Conservation (phyloP, 495 filamentous ascomycete genomes). For the Tuber microsphaerosporum region DNA sequence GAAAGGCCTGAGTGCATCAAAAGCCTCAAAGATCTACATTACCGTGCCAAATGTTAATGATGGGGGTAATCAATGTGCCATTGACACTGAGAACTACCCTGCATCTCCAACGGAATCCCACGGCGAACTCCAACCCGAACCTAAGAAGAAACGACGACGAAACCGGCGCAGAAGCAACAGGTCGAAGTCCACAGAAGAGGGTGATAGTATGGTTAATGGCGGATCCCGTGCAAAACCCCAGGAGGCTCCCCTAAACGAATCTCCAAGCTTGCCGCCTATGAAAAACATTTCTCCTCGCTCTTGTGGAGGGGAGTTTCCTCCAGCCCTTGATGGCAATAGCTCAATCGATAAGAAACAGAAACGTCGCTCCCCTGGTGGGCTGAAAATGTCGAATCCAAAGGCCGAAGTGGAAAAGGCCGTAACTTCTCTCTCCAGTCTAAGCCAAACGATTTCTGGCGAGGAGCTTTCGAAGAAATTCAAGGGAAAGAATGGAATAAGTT, state of each 20-base stretch:
- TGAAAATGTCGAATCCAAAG: neutral
- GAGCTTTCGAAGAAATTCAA: conserved; percentile 14
- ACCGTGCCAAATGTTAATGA: neutral
- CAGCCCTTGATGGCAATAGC: conserved; percentile 11
- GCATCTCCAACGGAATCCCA: conserved; percentile 16
- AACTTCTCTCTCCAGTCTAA: neutral
- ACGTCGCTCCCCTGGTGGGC: conserved; percentile 16
- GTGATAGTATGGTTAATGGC: conserved; percentile 24
- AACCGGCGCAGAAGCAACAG: conserved; percentile 36
- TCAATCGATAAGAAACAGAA: conserved; percentile 28
- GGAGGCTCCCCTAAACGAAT: conserved; percentile 9
- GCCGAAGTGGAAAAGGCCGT: neutral
- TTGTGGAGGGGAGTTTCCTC: conserved; percentile 10
- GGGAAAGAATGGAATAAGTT: conserved; percentile 22
- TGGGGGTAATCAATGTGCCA: conserved; percentile 5
- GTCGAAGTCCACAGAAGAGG: conserved; percentile 23
- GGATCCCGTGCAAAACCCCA: conserved; percentile 13
- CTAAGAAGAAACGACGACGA: conserved; percentile 32
- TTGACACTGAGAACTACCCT: conserved; percentile 17
- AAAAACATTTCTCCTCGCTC: conserved; percentile 22
- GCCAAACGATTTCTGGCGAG: conserved; percentile 10
- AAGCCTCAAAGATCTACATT: neutral
- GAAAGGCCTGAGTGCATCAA: conserved; percentile 7
- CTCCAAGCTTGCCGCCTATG: conserved; percentile 17
- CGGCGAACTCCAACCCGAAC: conserved; percentile 16